Percentiles rank a stretch among this genome's conserved stretches.
phyloP scores from a whole-genome alignment of 257 asterid species.

The Orobanche coerulescens region DNA sequence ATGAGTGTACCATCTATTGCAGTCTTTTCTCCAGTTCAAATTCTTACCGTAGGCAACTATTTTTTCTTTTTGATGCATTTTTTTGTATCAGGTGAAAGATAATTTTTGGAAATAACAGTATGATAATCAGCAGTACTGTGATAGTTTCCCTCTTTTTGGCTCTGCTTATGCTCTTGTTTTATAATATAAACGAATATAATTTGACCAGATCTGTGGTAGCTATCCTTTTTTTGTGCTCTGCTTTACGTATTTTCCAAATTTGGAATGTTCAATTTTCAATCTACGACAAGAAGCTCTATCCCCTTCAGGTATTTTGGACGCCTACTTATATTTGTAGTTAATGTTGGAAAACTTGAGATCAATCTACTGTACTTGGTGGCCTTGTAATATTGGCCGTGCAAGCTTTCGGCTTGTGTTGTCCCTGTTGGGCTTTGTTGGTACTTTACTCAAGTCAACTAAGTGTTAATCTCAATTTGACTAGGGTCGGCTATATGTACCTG shows the following conservation, averaged over 20 bases:
- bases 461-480: no score
- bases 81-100: background rate
- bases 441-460: no score
- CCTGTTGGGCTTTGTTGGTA: background rate
- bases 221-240: background rate
- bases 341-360: background rate
- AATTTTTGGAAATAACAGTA: background rate
- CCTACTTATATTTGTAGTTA: conserved; percentile 3
- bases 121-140: background rate
- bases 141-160: background rate
- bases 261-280: background rate
- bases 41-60: background rate
- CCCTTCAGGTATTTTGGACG: background rate
- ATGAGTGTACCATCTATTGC: conserved; percentile 11
- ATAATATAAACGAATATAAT: background rate
- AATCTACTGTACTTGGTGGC: background rate
- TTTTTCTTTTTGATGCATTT: background rate
- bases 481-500: no score
- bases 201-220: background rate
- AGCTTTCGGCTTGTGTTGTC: background rate
- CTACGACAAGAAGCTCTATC: background rate
- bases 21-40: background rate
- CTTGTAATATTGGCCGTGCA: background rate
- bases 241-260: background rate
- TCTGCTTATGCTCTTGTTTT: background rate